Evolutionary conservation across 768 basidiomycete genomes (phyloP).

Genomic region (Lactarius tabidus): DNA sequence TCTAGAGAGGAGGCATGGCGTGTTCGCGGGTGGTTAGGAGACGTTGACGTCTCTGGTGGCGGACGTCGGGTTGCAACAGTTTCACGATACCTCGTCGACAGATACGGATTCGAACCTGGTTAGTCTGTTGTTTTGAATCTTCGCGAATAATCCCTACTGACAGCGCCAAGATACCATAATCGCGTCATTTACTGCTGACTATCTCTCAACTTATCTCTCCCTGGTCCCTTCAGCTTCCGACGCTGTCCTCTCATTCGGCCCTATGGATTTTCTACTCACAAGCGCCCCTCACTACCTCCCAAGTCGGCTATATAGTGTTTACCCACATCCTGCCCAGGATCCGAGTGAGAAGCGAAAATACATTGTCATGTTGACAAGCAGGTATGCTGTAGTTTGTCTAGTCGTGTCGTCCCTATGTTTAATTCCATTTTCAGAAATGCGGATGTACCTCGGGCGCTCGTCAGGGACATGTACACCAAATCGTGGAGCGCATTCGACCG

Average conservation of each 20-base stretch:
- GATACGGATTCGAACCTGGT: constrained; percentile 80
- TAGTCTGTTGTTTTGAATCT: constrained; percentile 12
- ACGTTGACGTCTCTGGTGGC: constrained; percentile 66
- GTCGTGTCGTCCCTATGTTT: background rate
- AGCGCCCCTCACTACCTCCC: constrained; percentile 73
- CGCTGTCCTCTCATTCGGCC: constrained; percentile 74
- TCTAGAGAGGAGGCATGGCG: constrained; percentile 67
- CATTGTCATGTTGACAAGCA: constrained; percentile 65
- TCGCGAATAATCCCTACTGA: background rate
- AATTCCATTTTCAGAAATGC: constrained; percentile 55
- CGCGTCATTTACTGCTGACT: constrained; percentile 73
- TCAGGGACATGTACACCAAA: constrained; percentile 89
- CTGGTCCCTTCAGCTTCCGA: constrained; percentile 68
- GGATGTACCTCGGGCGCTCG: constrained; percentile 77
- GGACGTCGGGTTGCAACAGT: constrained; percentile 61
- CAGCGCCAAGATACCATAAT: constrained; percentile 56
- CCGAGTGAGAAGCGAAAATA: constrained; percentile 68
- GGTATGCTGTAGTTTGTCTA: constrained; percentile 38
- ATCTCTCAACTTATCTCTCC: constrained; percentile 73
- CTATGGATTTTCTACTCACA: constrained; percentile 73
- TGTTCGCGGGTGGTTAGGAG: constrained; percentile 78
- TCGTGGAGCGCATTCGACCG: constrained; percentile 91
- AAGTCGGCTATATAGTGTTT: constrained; percentile 67
- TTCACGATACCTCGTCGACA: constrained; percentile 70
- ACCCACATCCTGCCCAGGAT: constrained; percentile 81